Conservation (phyloP, 1,284 basidiomycete species). For the Trametes versicolor region DNA sequence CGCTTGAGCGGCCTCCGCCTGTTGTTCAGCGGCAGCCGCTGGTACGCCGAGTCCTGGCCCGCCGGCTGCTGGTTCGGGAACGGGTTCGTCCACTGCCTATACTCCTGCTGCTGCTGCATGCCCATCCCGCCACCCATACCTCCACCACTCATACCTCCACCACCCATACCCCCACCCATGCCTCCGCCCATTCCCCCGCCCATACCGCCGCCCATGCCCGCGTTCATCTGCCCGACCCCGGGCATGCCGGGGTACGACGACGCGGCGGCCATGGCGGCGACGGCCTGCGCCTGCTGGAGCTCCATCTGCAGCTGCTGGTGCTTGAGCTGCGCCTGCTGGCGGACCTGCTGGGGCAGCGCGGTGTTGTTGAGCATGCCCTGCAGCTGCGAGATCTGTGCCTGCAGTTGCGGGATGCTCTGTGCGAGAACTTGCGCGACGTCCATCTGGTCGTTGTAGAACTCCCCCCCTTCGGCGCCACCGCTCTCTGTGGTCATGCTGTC, state of each 20-base stretch:
- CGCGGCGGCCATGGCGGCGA: conserved; percentile 61
- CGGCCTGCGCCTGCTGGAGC: conserved; percentile 77
- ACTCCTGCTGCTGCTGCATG: conserved; percentile 47
- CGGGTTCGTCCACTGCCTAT: conserved; percentile 59
- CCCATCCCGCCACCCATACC: conserved; percentile 35
- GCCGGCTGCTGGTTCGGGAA: conserved; percentile 70
- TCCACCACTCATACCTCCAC: conserved; percentile 13
- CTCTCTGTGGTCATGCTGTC: conserved; percentile 18
- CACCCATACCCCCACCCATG: conserved; percentile 19
- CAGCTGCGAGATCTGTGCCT: conserved; percentile 80
- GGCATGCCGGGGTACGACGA: conserved; percentile 47
- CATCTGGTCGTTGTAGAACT: conserved; percentile 71
- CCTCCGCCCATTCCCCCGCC: conserved; percentile 11
- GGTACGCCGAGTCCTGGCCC: conserved; percentile 83
- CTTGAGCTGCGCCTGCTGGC: conserved; percentile 81
- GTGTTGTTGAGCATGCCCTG: conserved; percentile 81
- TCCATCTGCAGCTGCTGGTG: conserved; percentile 81
- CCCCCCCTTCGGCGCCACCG: conserved; percentile 44
- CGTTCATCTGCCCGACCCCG: conserved; percentile 43
- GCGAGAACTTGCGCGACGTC: conserved; percentile 78
- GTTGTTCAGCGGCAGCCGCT: conserved; percentile 82
- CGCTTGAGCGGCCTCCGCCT: conserved; percentile 78
- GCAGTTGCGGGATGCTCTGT: conserved; percentile 78
- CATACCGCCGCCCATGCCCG: background rate
- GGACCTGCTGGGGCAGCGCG: conserved; percentile 71